Percentiles rank a stretch among this genome's conserved stretches.
Evolutionary conservation across 768 basidiomycete species (phyloP).

Genomic region (Tylopilus rubrobrunneus): DNA sequence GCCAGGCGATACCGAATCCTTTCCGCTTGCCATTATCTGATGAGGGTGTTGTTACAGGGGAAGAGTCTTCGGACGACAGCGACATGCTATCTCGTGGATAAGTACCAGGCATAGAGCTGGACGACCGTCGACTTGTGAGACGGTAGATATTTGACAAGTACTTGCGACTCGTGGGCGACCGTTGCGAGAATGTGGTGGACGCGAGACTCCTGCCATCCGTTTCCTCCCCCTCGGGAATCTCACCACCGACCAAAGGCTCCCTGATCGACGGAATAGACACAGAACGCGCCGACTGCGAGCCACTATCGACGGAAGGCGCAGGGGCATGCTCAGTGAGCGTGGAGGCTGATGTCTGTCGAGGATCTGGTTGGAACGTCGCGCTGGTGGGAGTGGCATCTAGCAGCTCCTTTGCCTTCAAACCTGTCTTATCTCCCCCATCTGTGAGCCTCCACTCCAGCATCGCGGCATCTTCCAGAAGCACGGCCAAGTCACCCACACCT

Average conservation of each 20-base stretch:
- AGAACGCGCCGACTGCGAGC: conserved; percentile 25
- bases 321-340: conserved; percentile 19
- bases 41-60: conserved; percentile 56
- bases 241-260: conserved; percentile 23
- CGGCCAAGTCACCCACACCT: conserved; percentile 48
- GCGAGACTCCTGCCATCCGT: conserved; percentile 30
- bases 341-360: conserved; percentile 18
- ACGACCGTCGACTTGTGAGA: conserved; percentile 38
- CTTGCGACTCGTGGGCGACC: conserved; percentile 42
- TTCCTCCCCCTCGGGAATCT: conserved; percentile 26
- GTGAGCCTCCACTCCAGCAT: conserved; percentile 52
- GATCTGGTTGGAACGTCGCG: conserved; percentile 22
- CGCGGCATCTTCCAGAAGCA: conserved; percentile 55
- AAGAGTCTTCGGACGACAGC: conserved; percentile 67
- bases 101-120: conserved; percentile 36
- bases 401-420: conserved; percentile 7
- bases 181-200: conserved; percentile 45
- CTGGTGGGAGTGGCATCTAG: conserved; percentile 23
- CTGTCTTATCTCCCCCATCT: conserved; percentile 34
- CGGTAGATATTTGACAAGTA: conserved; percentile 50
- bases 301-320: conserved; percentile 16
- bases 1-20: conserved; percentile 41
- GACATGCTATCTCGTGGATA: conserved; percentile 59
- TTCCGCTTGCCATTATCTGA: conserved; percentile 40
- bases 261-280: conserved; percentile 29